Conservation (phyloP, 805 yeast species). For the Cyberlindnera meyerae region DNA sequence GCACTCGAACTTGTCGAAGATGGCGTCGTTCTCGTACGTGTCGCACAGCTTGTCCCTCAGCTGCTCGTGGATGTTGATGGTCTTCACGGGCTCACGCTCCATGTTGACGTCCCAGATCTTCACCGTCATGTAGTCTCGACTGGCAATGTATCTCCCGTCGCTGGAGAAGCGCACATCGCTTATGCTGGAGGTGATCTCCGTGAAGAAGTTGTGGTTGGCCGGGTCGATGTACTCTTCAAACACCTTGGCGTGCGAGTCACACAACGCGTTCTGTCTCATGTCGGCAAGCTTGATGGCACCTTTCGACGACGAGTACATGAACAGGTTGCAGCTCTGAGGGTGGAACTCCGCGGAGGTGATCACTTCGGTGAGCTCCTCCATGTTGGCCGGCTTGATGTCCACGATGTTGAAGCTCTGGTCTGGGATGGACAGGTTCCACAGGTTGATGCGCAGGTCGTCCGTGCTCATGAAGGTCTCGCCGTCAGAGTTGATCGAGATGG, state of each 20-base stretch:
- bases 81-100: slow-evolving; percentile 92
- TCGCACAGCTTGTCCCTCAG: slow-evolving; percentile 90
- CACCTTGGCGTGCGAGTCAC: slow-evolving; percentile 82
- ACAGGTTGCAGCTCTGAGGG: slow-evolving; percentile 84
- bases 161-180: slow-evolving; percentile 89
- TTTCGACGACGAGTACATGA: slow-evolving; percentile 92
- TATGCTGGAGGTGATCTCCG: slow-evolving; percentile 92
- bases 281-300: slow-evolving; percentile 95
- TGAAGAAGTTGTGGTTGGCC: slow-evolving; percentile 87
- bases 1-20: slow-evolving; percentile 96
- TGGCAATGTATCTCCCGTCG: slow-evolving; percentile 92
- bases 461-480: slow-evolving; percentile 91
- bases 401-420: slow-evolving; percentile 96
- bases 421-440: slow-evolving; percentile 92
- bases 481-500: slow-evolving; percentile 90
- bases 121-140: slow-evolving; percentile 95
- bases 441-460: slow-evolving; percentile 90
- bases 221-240: slow-evolving; percentile 95
- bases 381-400: slow-evolving; percentile 94
- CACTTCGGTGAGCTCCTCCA: slow-evolving; percentile 98
- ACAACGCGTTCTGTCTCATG: slow-evolving; percentile 92
- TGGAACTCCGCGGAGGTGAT: slow-evolving; percentile 96
- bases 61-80: slow-evolving; percentile 93
- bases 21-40: slow-evolving; percentile 97
- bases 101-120: slow-evolving; percentile 97